These are phyloP conservation scores for Spinellus fusiger DNA, from an alignment of 192 early-diverging fungal species.

Conservation along the genomic window DNA sequence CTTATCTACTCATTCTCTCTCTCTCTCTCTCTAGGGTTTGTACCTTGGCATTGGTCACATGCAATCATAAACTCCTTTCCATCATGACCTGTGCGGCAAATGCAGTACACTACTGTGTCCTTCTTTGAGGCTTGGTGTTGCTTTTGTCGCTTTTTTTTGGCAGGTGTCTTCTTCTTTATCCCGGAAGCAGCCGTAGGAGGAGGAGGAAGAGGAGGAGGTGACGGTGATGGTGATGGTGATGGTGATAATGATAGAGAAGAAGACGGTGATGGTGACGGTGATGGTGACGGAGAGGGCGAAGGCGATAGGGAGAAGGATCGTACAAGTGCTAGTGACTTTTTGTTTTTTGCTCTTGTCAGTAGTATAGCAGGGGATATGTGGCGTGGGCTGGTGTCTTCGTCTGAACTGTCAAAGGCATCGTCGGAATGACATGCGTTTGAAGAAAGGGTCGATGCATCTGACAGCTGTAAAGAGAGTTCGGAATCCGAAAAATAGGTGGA, in stretches of 20 bases:
- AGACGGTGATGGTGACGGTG: no score
- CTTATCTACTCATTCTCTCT: background rate
- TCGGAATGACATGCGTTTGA: constrained; percentile 18
- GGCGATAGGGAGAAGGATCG: no score
- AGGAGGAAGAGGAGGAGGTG: no score
- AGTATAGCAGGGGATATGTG: no score
- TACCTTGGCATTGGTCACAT: constrained; percentile 50
- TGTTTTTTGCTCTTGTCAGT: no score
- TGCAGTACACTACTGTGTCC: constrained; percentile 38
- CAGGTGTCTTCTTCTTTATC: constrained; percentile 4
- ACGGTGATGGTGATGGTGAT: background rate
- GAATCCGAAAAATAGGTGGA: constrained; percentile 8
- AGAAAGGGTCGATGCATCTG: constrained; percentile 22
- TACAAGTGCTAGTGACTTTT: no score
- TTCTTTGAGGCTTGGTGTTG: background rate
- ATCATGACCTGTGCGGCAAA: constrained; percentile 45
- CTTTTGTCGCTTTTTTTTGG: constrained; percentile 3
- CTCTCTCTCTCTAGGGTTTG: background rate
- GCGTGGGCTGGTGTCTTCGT: constrained; percentile 8
- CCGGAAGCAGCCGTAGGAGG: no score
- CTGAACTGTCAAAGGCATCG: background rate
- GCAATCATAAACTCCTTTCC: constrained; percentile 54
- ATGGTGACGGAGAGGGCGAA: no score
- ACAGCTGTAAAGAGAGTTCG: constrained; percentile 22
- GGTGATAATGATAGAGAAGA: no score